Evolutionary conservation across 176 grass and related monocot genomes (phyloP).

Genomic region (Lolium rigidum): DNA sequence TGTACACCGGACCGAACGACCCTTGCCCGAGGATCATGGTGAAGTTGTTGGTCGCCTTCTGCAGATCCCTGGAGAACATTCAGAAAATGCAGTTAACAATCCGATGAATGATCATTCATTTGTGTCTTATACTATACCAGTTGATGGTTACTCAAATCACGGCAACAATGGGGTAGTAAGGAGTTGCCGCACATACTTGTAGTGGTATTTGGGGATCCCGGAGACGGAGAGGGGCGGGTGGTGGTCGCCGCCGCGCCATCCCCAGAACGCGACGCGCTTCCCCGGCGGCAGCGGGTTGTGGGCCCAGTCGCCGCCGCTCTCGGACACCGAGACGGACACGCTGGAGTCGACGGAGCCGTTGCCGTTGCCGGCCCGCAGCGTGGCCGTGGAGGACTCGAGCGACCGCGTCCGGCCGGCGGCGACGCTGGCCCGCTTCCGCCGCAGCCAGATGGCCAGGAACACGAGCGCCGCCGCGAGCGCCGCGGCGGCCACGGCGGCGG

Average conservation of each 20-base stretch:
- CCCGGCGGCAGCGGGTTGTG: conserved; percentile 41
- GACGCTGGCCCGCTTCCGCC: conserved; percentile 43
- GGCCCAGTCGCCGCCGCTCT: conserved; percentile 48
- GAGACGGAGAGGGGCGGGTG: conserved; percentile 51
- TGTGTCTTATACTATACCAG: too few species aligned
- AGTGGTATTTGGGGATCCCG: conserved; percentile 81
- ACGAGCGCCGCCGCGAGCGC: conserved; percentile 52
- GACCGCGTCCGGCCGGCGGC: conserved; percentile 38
- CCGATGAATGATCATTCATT: too few species aligned
- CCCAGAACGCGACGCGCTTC: conserved; percentile 63
- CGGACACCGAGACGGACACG: conserved; percentile 73
- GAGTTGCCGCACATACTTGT: conserved; percentile 58
- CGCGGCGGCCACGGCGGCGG: conserved; percentile 48
- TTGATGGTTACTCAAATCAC: background rate
- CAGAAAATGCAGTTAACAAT: background rate
- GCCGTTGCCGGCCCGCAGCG: conserved; percentile 50
- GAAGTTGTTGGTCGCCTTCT: conserved; percentile 94
- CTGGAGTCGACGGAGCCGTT: conserved; percentile 54
- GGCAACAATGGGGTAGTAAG: background rate
- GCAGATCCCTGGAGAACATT: conserved; percentile 68
- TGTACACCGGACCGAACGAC: conserved; percentile 95
- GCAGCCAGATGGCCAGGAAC: conserved; percentile 58
- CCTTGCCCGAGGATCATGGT: conserved; percentile 93
- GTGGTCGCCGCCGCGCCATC: conserved; percentile 46
- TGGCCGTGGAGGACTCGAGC: conserved; percentile 42